These are phyloP conservation scores for Musa itinerans DNA, from an alignment of 176 grass and related monocot genomes.

Conservation along the genomic window DNA sequence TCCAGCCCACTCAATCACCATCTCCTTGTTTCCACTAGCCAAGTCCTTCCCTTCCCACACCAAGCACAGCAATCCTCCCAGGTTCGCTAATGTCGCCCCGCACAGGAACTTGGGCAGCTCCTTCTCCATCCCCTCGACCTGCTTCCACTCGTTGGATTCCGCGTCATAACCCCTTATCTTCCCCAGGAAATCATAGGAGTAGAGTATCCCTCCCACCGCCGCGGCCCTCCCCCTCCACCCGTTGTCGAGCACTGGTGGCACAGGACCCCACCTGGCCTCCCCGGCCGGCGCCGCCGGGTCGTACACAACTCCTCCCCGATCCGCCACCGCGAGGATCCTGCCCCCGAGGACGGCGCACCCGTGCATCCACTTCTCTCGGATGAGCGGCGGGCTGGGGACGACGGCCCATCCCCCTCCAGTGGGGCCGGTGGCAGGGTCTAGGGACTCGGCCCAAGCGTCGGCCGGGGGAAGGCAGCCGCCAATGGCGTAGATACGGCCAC, in stretches of 20 bases:
- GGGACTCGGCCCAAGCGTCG: constrained; percentile 55
- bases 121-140: constrained; percentile 49
- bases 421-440: constrained; percentile 32
- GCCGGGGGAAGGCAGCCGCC: constrained; percentile 62
- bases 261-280: constrained; percentile 43
- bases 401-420: constrained; percentile 26
- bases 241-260: constrained; percentile 56
- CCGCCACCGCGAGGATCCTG: constrained; percentile 66
- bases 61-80: constrained; percentile 56
- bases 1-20: constrained; percentile 69
- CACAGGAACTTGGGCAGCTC: constrained; percentile 63
- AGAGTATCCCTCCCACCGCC: constrained; percentile 56
- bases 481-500: constrained; percentile 31
- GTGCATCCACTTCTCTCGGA: constrained; percentile 95
- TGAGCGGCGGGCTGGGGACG: constrained; percentile 42
- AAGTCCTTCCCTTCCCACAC: constrained; percentile 65
- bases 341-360: constrained; percentile 57
- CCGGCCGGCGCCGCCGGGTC: constrained; percentile 28
- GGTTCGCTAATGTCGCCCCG: constrained; percentile 58
- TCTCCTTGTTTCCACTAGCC: constrained; percentile 26
- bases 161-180: constrained; percentile 77
- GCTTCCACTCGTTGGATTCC: constrained; percentile 47
- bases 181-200: constrained; percentile 78
- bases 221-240: constrained; percentile 84
- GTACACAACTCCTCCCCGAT: constrained; percentile 73